Evolutionary conservation across 2,329 filamentous ascomycete genomes (phyloP).

Genomic region (Lomentospora prolificans): DNA sequence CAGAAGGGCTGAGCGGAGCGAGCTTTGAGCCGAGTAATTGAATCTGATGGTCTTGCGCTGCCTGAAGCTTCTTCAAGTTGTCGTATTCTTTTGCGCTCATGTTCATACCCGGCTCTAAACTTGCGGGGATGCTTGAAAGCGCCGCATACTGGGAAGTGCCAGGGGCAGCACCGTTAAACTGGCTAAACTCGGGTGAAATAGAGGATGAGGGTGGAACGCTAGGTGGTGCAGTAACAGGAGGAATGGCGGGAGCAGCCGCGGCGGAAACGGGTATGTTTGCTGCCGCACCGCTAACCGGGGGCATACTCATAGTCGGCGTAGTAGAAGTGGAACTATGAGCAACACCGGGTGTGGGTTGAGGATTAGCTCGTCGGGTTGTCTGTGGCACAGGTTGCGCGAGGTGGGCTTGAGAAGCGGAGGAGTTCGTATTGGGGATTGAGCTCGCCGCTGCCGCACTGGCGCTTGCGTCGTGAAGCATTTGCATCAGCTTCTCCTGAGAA

Average conservation of each 20-base stretch:
- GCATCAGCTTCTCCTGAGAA: conserved; percentile 54
- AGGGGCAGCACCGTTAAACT: conserved; percentile 16
- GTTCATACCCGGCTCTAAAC: conserved; percentile 51
- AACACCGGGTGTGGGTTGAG: neutral
- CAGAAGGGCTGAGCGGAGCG: conserved; percentile 70
- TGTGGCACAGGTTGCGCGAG: conserved; percentile 6
- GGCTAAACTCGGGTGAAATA: conserved; percentile 12
- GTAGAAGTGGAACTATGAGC: neutral
- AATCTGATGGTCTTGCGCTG: conserved; percentile 68
- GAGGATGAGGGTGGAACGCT: conserved; percentile 14
- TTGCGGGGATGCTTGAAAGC: conserved; percentile 34
- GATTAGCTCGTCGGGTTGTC: conserved; percentile 10
- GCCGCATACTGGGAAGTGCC: conserved; percentile 38
- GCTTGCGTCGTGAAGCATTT: conserved; percentile 55
- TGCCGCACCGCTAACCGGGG: neutral
- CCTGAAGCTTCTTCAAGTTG: conserved; percentile 66
- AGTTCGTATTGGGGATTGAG: neutral
- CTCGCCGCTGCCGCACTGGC: conserved; percentile 23
- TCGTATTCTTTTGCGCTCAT: conserved; percentile 69
- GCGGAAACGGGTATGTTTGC: conserved; percentile 2
- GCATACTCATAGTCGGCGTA: neutral
- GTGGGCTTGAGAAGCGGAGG: conserved; percentile 25
- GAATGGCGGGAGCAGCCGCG: conserved; percentile 13
- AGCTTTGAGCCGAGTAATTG: conserved; percentile 65
- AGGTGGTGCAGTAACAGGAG: conserved; percentile 10